Percentiles rank a stretch among this genome's conserved stretches.
These are phyloP conservation scores for Phytophthora pistaciae DNA, from an alignment of 352 stramenopile species.

Conservation along the genomic window DNA sequence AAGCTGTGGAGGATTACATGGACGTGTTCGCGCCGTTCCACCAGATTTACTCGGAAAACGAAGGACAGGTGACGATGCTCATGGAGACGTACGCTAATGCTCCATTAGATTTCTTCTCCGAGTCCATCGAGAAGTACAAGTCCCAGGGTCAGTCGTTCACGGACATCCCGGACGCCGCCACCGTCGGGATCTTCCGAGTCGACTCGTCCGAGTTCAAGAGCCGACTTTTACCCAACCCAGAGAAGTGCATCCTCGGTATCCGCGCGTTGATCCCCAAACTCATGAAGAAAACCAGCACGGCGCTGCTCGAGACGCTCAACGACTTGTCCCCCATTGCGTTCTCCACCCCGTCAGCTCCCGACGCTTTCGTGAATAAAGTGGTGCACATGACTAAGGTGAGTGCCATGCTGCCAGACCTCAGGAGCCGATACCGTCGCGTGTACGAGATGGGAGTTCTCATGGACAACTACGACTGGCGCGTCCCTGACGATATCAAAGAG, in stretches of 20 bases:
- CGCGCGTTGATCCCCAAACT: constrained; percentile 88
- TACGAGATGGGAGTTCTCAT: constrained; percentile 92
- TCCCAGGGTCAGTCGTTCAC: constrained; percentile 81
- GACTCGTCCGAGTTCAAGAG: constrained; percentile 91
- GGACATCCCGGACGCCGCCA: constrained; percentile 84
- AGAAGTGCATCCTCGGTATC: constrained; percentile 89
- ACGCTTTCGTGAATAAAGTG: constrained; percentile 90
- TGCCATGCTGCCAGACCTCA: constrained; percentile 70
- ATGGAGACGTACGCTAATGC: constrained; percentile 76
- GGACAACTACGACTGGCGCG: constrained; percentile 92
- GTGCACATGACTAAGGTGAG: constrained; percentile 88
- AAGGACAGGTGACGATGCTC: constrained; percentile 69
- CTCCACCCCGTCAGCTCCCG: constrained; percentile 68
- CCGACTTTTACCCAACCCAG: constrained; percentile 87
- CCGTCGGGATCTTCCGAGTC: constrained; percentile 94
- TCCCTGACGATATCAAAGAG: constrained; percentile 94
- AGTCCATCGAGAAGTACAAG: constrained; percentile 88
- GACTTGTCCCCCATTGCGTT: constrained; percentile 88
- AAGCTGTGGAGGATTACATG: constrained; percentile 89
- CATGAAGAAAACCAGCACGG: constrained; percentile 86
- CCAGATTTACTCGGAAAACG: constrained; percentile 89
- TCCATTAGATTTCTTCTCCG: constrained; percentile 81
- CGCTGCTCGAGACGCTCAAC: constrained; percentile 86
- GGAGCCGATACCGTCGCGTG: constrained; percentile 77
- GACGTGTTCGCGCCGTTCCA: constrained; percentile 91